These are phyloP conservation scores for Inga laurina DNA, from an alignment of 306 rosid genomes.

Conservation along the genomic window DNA sequence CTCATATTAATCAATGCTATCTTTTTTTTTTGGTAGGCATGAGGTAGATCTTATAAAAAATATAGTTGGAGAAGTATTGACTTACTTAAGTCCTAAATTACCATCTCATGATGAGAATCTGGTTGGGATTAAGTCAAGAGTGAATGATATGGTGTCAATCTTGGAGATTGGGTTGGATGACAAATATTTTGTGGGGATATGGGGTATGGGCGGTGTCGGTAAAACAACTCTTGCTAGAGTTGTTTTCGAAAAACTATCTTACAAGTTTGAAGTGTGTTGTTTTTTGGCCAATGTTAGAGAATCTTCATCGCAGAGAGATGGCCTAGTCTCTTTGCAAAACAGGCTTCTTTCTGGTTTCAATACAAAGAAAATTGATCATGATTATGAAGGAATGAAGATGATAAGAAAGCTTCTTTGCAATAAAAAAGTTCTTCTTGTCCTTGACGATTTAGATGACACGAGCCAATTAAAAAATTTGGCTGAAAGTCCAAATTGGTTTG, in stretches of 20 bases:
- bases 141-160: too few species aligned
- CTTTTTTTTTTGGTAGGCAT: background rate
- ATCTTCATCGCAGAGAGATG: background rate
- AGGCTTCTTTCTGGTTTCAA: too few species aligned
- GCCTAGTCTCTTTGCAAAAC: background rate
- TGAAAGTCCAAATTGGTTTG: background rate
- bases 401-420: background rate
- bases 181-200: background rate
- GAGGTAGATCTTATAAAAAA: background rate
- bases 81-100: background rate
- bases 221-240: background rate
- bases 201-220: background rate
- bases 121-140: too few species aligned
- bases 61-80: background rate
- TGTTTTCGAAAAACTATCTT: background rate
- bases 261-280: background rate
- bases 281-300: background rate
- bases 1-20: too few species aligned
- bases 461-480: background rate
- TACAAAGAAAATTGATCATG: accelerated
- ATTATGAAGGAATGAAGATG: background rate
- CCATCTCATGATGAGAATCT: too few species aligned
- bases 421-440: background rate
- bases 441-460: background rate
- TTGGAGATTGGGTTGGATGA: too few species aligned